Evolutionary conservation across 1,284 basidiomycete genomes (phyloP).

Genomic region (Papiliotrema fonsecae): DNA sequence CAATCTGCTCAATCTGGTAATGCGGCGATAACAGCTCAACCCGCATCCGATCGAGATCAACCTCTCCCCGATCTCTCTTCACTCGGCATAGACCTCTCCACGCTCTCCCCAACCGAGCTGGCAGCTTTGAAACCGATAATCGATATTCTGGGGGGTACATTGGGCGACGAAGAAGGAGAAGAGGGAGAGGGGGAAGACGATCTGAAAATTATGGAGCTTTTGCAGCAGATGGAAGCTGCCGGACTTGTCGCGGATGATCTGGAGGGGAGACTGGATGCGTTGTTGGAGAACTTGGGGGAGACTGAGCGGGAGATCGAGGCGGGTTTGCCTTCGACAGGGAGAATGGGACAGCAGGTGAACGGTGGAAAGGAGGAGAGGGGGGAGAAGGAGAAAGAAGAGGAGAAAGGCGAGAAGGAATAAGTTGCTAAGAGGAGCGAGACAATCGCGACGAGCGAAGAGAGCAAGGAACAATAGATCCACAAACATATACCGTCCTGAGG

Average conservation of each 20-base stretch:
- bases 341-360: background rate
- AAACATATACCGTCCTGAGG: too few relatives aligned
- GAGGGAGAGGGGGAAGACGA: too few relatives aligned
- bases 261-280: slow-evolving; percentile 41
- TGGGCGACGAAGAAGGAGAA: slow-evolving; percentile 13
- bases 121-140: slow-evolving; percentile 24
- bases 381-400: background rate
- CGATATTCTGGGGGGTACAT: slow-evolving; percentile 6
- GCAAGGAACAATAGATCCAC: too few relatives aligned
- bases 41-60: too few relatives aligned
- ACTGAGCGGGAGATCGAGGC: slow-evolving; percentile 16
- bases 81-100: slow-evolving; percentile 18
- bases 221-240: slow-evolving; percentile 44
- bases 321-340: background rate
- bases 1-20: too few relatives aligned
- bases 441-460: too few relatives aligned
- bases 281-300: slow-evolving; percentile 35
- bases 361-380: background rate
- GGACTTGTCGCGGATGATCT: slow-evolving; percentile 44
- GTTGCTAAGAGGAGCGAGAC: too few relatives aligned
- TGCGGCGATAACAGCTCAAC: too few relatives aligned
- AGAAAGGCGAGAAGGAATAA: too few relatives aligned
- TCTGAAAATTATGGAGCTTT: slow-evolving; percentile 30
- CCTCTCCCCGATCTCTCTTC: too few relatives aligned
- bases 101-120: slow-evolving; percentile 19